A percentile compares a stretch with the other conserved stretches of the same genome.
phyloP scores from a whole-genome alignment of 1,284 basidiomycete species.

The Heliocybe sulcata region DNA sequence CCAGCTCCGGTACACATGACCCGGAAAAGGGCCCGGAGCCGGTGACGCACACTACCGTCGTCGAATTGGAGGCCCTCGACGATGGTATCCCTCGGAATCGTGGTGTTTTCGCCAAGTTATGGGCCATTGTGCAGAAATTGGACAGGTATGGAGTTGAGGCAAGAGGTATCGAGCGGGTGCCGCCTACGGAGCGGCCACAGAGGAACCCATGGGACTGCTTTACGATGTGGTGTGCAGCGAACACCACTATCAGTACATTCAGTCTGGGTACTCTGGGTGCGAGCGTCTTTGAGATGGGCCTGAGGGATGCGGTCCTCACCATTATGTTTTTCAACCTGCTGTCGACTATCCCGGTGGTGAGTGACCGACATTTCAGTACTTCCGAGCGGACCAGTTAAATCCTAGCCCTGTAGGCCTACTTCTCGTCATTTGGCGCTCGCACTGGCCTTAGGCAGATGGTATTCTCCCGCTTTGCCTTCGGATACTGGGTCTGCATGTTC shows the following conservation, averaged over 20 bases:
- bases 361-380: conserved; percentile 4
- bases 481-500: conserved; percentile 18
- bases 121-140: neutral
- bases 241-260: conserved; percentile 16
- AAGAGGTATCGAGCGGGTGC: neutral
- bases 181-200: neutral
- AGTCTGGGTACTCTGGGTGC: conserved; percentile 53
- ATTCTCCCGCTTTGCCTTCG: conserved; percentile 50
- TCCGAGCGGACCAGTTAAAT: conserved; percentile 10
- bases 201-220: conserved; percentile 1
- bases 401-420: conserved; percentile 33
- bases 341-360: conserved; percentile 25
- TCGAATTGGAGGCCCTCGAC: neutral
- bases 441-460: conserved; percentile 36
- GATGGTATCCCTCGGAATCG: neutral
- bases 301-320: conserved; percentile 43
- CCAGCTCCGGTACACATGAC: neutral
- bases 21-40: neutral
- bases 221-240: conserved; percentile 1
- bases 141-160: conserved; percentile 3
- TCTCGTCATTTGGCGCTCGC: conserved; percentile 29
- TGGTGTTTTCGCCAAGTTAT: neutral
- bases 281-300: conserved; percentile 47
- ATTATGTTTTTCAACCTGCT: conserved; percentile 48
- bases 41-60: neutral